A percentile compares a stretch with the other conserved stretches of the same genome.
Conservation (phyloP, 768 basidiomycete genomes). For the Flagelloscypha sp. region DNA sequence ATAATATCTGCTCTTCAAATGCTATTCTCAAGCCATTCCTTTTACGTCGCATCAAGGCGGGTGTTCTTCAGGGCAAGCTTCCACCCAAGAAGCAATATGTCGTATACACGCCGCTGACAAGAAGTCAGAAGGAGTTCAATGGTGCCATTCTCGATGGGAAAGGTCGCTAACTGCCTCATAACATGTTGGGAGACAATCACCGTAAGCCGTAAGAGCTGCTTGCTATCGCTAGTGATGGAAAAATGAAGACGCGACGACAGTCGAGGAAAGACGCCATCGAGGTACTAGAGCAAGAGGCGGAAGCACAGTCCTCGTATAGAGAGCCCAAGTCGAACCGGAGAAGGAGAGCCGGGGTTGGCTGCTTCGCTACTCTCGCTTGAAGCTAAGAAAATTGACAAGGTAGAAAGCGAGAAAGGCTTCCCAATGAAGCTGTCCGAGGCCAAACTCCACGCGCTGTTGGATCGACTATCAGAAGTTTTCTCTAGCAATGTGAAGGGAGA, state of each 20-base stretch:
- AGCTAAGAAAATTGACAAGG: conserved; percentile 84
- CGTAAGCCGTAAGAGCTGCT: conserved; percentile 11
- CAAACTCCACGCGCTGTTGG: conserved; percentile 74
- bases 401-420: conserved; percentile 66
- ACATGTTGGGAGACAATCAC: conserved; percentile 23
- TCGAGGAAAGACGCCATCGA: conserved; percentile 8
- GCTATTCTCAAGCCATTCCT: conserved; percentile 94
- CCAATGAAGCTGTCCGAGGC: conserved; percentile 70
- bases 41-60: conserved; percentile 81
- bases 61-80: conserved; percentile 67
- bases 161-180: conserved; percentile 53
- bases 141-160: conserved; percentile 67
- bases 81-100: conserved; percentile 95
- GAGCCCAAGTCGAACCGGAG: no score
- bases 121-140: conserved; percentile 78
- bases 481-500: conserved; percentile 55
- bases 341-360: conserved; percentile 52
- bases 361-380: conserved; percentile 71
- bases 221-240: no score
- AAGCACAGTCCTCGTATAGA: conserved; percentile 25
- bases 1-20: conserved; percentile 77
- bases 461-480: conserved; percentile 70
- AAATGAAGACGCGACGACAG: not conserved
- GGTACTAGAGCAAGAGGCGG: conserved; percentile 13
- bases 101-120: conserved; percentile 82